Conservation (phyloP, 805 yeast genomes). For the Candida succiphila region DNA sequence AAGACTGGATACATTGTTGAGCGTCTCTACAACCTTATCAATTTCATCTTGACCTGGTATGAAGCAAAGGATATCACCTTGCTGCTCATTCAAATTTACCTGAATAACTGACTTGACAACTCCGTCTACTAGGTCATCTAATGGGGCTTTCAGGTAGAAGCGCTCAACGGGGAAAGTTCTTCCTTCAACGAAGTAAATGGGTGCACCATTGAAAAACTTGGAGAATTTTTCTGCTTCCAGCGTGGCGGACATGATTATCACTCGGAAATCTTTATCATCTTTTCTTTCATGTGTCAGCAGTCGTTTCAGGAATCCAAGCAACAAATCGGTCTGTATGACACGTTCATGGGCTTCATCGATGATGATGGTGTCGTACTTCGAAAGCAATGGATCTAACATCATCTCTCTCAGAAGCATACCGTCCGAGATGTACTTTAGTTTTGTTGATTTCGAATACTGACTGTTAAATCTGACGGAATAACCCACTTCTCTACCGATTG, state of each 20-base stretch:
- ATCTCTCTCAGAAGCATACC: conserved; percentile 94
- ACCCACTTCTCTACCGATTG: conserved; percentile 76
- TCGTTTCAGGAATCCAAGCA: conserved; percentile 79
- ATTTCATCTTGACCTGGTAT: conserved; percentile 97
- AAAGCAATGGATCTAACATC: conserved; percentile 59
- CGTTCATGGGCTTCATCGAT: conserved; percentile 98
- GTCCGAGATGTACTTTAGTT: conserved; percentile 82
- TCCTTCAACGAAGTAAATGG: conserved; percentile 84
- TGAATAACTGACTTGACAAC: conserved; percentile 67
- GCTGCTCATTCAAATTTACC: conserved; percentile 66
- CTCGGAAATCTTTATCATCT: conserved; percentile 40
- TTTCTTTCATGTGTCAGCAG: conserved; percentile 39
- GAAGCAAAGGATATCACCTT: conserved; percentile 89
- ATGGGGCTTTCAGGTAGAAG: conserved; percentile 49
- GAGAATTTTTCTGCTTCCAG: conserved; percentile 85
- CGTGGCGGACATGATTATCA: conserved; percentile 94
- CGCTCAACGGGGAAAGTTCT: conserved; percentile 78
- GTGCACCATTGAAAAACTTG: conserved; percentile 65
- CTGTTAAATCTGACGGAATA: conserved; percentile 90
- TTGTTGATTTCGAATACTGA: conserved; percentile 45
- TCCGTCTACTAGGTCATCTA: conserved; percentile 79
- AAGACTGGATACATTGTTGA: conserved; percentile 51
- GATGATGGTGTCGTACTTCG: conserved; percentile 63
- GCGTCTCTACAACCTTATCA: conserved; percentile 64
- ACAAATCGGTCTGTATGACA: conserved; percentile 81